Base-by-base conservation (phyloP, 1,139 yeast genomes). In the Pneumocystis wakefieldiae region DNA sequence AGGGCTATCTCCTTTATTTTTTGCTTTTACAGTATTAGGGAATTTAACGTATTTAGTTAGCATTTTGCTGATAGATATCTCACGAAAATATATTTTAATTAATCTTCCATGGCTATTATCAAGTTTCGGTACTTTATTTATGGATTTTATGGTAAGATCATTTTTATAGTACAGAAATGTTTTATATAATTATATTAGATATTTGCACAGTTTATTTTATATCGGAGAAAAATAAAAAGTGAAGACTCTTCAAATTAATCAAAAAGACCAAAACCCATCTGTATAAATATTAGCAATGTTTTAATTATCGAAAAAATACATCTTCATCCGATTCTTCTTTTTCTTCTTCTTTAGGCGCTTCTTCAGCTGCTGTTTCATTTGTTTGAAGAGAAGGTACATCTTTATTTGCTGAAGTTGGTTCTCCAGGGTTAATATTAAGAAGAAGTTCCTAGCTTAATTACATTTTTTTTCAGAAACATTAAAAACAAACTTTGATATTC, bases 401-500 rank as follows among this genome's bases (percentile, higher is more conserved):
- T 70, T 80, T 80, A 71, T 80, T 81, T 70, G 80, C 81, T 70
- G 80, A 80, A 69, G 82, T 79, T 69, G 82, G 81, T 68, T 85
- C 79, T 72, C 85, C 82, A 71, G 87, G 80, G 73, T 86, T 83
- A 73, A 83, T 84, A 70, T 83, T 78, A 10, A 48, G 28, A 48
- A 48, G 55, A 48, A 48, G 55, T 48, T 48, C 55, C 55, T 48
- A 29, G 3, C 6, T n/a, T 24, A 24, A 48, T 19, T 24, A 42
- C 29, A 42, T 8, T 42, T 42, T 42, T 48, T 48, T 48, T 48
- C 14, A 84, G 80, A 88, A 82, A 76, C 88, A 85, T 80, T 84
- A 83, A 77, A 88, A 82, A 77, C 89, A 82, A 75, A 87, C 91
- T 85, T 91, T 91, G 78, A 92, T 81, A 84, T 91, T 84, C 83